Percentiles rank a stretch among this genome's conserved stretches.
Evolutionary conservation across 2,329 filamentous ascomycete genomes (phyloP).

Genomic region (Ophiostoma angusticollis): DNA sequence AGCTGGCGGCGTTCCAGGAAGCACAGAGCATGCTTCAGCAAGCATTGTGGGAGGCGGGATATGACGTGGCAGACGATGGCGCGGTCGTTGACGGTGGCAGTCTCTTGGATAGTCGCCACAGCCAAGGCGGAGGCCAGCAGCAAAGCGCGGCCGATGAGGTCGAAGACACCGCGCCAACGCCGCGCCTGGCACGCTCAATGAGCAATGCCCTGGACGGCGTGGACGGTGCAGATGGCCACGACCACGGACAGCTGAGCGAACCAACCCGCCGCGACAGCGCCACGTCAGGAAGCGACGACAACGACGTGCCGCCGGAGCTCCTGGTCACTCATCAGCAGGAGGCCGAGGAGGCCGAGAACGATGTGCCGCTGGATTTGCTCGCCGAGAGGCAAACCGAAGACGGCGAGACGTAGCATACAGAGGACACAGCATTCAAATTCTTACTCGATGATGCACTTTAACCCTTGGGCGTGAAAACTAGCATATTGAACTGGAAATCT

Average conservation of each 20-base stretch:
- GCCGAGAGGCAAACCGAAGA: slow-evolving; percentile 26
- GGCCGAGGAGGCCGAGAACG: slow-evolving; percentile 29
- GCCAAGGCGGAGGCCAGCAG: not conserved
- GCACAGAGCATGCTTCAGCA: slow-evolving; percentile 20
- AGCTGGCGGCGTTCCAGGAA: slow-evolving; percentile 23
- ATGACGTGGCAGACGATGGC: slow-evolving; percentile 16
- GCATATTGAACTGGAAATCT: not conserved
- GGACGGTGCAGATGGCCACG: not conserved
- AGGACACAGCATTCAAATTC: not conserved
- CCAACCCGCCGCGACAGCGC: slow-evolving; percentile 13
- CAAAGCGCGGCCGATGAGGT: not conserved
- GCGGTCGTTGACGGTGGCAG: not conserved
- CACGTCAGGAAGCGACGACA: slow-evolving; percentile 22
- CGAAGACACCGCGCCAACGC: slow-evolving; percentile 12
- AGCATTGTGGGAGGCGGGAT: slow-evolving; percentile 20
- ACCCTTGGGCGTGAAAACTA: too few relatives aligned
- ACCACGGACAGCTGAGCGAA: too few relatives aligned
- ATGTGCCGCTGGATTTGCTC: slow-evolving; percentile 39
- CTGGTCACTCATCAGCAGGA: slow-evolving; percentile 21
- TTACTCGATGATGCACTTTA: too few relatives aligned
- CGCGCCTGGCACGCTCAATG: slow-evolving; percentile 23
- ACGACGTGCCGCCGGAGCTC: slow-evolving; percentile 30
- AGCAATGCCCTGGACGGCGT: not conserved
- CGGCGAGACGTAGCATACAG: slow-evolving; percentile 7
- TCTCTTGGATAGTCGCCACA: not conserved